Evolutionary conservation across 2,329 filamentous ascomycete species (phyloP), one percentile per base, ranked within the genome.

Genomic region (Fusarium globosum): DNA sequence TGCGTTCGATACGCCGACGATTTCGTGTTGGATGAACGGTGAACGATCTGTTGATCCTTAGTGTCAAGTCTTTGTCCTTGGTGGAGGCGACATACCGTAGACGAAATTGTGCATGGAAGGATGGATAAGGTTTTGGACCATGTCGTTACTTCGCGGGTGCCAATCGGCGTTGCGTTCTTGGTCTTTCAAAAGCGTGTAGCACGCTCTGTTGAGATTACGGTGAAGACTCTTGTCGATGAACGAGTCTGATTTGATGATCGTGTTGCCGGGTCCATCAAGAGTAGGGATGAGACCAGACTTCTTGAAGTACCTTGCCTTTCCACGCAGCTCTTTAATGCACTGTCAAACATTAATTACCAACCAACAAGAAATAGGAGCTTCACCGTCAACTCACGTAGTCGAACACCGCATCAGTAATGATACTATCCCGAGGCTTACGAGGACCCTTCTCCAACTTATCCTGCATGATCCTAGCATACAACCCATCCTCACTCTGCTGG

Each of bases 71-170:
- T 16, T 13, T 21, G 43, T 12, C 3, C 16, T 8, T 15, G 6
- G 26, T 23, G 6, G 1, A 23, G 11, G 9, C 30, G 20, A 30
- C 21, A 15, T 61, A 62, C 58, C 49, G 21, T 66, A 62, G 20
- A 51, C 38, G 15, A 66, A 62, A 18, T 41, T 51, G 16, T 62
- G 28, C 63, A 56, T 66, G 2, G 63, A 66, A n/a, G 63, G 63
- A 28, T 66, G 58, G 7, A 66, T 51, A 1, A 66, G 42, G 39
- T 66, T 38, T 6, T 56, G 58, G 4, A 63, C 58, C 49, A 66
- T 66, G 12, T 51, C 26, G 18, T 51, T n/a, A n/a, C 58, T 66
- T 15, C 51, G 30, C 11, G 63, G 51, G 33, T 66, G 51, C 58
- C 63, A 66, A 9, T 66, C 58, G 15, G 51, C 21, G 6, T 51